Evolutionary conservation across 169 alveolate species (phyloP).

Genomic region (Eimeria necatrix): DNA sequence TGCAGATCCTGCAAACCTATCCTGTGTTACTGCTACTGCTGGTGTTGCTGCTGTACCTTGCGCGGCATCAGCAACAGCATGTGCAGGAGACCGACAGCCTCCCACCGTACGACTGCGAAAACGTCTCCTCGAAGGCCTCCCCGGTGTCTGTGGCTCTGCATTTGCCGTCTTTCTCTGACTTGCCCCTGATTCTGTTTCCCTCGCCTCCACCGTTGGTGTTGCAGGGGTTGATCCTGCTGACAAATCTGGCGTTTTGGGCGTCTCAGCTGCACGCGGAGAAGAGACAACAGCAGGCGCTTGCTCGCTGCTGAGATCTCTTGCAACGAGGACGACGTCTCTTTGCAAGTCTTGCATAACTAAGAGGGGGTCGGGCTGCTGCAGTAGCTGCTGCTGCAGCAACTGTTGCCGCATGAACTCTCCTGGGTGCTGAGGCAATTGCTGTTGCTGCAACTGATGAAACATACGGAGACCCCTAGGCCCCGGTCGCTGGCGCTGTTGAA

Average conservation of each 20-base stretch:
- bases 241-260: not conserved
- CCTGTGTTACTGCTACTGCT: slow-evolving; percentile 10
- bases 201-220: not conserved
- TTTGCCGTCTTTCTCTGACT: not conserved
- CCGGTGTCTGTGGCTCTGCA: not conserved
- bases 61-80: slow-evolving; percentile 32
- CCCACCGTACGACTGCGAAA: slow-evolving; percentile 54
- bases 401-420: slow-evolving; percentile 46
- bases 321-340: slow-evolving; percentile 26
- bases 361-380: slow-evolving; percentile 64
- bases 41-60: slow-evolving; percentile 9
- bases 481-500: slow-evolving; percentile 50
- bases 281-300: slow-evolving; percentile 3
- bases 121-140: slow-evolving; percentile 38
- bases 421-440: slow-evolving; percentile 32
- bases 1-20: not conserved
- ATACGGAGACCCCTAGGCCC: not conserved
- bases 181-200: not conserved
- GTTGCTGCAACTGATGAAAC: slow-evolving; percentile 15
- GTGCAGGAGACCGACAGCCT: slow-evolving; percentile 24
- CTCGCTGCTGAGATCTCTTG: slow-evolving; percentile 26
- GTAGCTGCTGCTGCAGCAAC: slow-evolving; percentile 40
- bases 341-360: slow-evolving; percentile 52
- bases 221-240: slow-evolving; percentile 7
- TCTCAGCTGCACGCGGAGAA: not conserved